Conservation (phyloP, 257 asterid species). For the Petunia axillaris region DNA sequence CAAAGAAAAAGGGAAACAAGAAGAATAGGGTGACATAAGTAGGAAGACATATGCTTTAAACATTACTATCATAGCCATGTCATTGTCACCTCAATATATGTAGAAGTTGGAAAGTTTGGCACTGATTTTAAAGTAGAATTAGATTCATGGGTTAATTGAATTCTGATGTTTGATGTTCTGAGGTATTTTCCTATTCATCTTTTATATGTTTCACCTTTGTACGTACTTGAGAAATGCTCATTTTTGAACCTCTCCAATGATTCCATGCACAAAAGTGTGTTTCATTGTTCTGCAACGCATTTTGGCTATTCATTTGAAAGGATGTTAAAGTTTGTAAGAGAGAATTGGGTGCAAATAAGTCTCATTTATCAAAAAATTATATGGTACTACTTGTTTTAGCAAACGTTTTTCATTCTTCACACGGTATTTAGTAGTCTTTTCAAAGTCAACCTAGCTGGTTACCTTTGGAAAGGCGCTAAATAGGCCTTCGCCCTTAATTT, state of each 20-base stretch:
- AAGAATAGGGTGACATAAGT: not conserved
- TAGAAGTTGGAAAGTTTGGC: not conserved
- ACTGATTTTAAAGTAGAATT: conserved; percentile 9
- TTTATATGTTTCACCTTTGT: too few relatives aligned
- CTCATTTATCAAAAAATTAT: too few relatives aligned
- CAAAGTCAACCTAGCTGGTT: too few relatives aligned
- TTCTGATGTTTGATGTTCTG: not conserved
- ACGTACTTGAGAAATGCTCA: not conserved
- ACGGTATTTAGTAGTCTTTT: too few relatives aligned
- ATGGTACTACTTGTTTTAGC: too few relatives aligned
- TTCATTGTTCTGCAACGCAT: not conserved
- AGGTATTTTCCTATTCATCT: not conserved
- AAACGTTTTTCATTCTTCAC: too few relatives aligned
- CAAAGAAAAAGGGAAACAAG: not conserved
- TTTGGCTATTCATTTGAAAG: not conserved
- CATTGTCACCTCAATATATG: conserved; percentile 14
- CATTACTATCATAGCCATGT: not conserved
- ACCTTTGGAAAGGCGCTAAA: too few relatives aligned
- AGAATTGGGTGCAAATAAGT: too few relatives aligned
- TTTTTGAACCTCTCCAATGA: not conserved
- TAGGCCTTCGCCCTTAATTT: too few relatives aligned
- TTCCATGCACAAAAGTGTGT: not conserved
- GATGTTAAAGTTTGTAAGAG: not conserved
- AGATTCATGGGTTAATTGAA: not conserved
- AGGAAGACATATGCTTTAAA: not conserved